A percentile compares a stretch with the other conserved stretches of the same genome.
These are phyloP conservation scores for Penicillium sp. DNA, from an alignment of 2,329 filamentous ascomycete genomes.

Conservation along the genomic window DNA sequence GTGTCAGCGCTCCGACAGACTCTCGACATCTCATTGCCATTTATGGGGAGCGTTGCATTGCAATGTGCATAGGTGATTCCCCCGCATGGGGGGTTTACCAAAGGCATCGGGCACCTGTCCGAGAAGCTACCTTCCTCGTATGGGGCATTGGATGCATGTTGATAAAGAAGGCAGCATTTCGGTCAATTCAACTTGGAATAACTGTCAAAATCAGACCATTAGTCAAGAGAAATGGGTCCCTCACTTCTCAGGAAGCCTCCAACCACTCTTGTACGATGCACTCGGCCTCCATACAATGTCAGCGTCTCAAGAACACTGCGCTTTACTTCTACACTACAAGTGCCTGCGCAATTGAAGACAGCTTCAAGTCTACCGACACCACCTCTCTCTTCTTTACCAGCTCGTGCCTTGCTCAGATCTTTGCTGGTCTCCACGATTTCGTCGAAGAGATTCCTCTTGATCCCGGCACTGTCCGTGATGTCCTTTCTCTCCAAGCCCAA, in stretches of 20 bases:
- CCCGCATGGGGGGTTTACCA: constrained; percentile 6
- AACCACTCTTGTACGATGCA: constrained; percentile 2
- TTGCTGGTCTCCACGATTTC: constrained; percentile 48
- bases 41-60: not conserved
- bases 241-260: constrained; percentile 4
- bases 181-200: too few relatives aligned
- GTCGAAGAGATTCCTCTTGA: constrained; percentile 57
- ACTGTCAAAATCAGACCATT: too few relatives aligned
- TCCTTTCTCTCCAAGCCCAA: constrained; percentile 61
- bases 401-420: constrained; percentile 39
- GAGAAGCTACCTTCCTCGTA: constrained; percentile 1
- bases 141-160: not conserved
- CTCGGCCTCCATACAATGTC: not conserved
- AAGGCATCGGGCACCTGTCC: constrained; percentile 5
- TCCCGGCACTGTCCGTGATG: constrained; percentile 66
- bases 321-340: constrained; percentile 20
- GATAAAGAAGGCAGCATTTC: constrained; percentile 7
- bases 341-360: constrained; percentile 10
- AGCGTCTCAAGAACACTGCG: constrained; percentile 3
- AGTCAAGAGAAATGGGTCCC: not conserved
- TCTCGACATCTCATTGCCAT: not conserved
- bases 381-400: constrained; percentile 33
- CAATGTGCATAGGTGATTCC: not conserved
- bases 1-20: not conserved
- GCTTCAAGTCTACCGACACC: constrained; percentile 4